Evolutionary conservation across 257 asterid genomes (phyloP).

Genomic region (Penstemon newberryi): DNA sequence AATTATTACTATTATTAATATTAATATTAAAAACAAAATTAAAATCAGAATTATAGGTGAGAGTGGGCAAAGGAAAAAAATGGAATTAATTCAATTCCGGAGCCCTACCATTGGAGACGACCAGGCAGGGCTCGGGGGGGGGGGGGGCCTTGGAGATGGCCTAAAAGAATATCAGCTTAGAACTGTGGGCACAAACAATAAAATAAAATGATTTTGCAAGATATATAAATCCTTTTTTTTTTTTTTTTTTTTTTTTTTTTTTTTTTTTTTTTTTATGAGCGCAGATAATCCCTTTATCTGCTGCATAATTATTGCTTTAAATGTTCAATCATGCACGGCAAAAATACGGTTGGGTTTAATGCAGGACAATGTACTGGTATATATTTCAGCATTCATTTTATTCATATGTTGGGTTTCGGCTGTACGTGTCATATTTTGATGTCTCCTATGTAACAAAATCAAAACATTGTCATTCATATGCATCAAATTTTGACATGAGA

Average conservation of each 20-base stretch:
- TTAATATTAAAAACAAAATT: no score
- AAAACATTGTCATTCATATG: conserved; percentile 5
- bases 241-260: no score
- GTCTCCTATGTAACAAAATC: not conserved
- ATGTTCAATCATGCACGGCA: conserved; percentile 32
- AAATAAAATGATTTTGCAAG: not conserved
- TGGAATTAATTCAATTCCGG: no score
- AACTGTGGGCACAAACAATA: not conserved
- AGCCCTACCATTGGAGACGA: no score
- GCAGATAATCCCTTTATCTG: conserved; percentile 2
- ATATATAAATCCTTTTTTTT: no score
- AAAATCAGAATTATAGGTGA: no score
- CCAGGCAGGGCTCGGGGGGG: no score
- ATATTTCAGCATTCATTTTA: conserved; percentile 1
- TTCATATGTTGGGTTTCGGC: conserved; percentile 6
- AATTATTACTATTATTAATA: no score
- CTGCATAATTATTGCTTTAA: conserved; percentile 26
- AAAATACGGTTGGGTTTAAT: conserved; percentile 11
- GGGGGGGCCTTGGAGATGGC: no score
- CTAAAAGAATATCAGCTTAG: not conserved
- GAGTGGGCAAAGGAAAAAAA: no score
- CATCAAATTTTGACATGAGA: conserved; percentile 1
- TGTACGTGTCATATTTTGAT: not conserved
- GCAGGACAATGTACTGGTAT: not conserved
- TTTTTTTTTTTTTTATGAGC: no score